Conservation (phyloP, 2,329 filamentous ascomycete species). For the Cordyceps cateniannulata region DNA sequence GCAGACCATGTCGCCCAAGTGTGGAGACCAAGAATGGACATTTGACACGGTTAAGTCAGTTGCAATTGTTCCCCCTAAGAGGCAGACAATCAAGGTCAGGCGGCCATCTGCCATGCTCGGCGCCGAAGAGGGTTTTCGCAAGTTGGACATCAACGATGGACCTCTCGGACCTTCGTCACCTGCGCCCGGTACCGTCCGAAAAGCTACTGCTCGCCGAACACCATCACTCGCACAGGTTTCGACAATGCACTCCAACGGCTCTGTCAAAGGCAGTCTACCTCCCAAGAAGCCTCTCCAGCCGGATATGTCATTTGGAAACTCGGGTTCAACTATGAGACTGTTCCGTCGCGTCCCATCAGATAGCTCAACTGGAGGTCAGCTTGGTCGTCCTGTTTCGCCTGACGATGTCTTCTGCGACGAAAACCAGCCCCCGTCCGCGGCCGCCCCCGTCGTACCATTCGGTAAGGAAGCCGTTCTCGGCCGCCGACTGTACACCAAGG, state of each 20-base stretch:
- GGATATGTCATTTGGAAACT: constrained; percentile 91
- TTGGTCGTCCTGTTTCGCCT: constrained; percentile 28
- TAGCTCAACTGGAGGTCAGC: constrained; percentile 40
- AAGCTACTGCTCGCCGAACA: constrained; percentile 47
- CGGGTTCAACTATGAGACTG: constrained; percentile 81
- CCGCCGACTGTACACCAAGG: constrained; percentile 71
- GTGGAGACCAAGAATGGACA: constrained; percentile 82
- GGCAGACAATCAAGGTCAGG: constrained; percentile 41
- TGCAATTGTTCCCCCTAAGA: constrained; percentile 39
- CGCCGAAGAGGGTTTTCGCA: constrained; percentile 55
- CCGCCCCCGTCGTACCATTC: constrained; percentile 45
- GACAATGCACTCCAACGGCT: constrained; percentile 28
- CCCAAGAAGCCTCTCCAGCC: constrained; percentile 75
- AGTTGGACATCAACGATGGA: constrained; percentile 54
- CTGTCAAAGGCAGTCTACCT: constrained; percentile 36
- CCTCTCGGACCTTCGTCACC: constrained; percentile 53
- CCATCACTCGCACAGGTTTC: constrained; percentile 35
- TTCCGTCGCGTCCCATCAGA: constrained; percentile 82
- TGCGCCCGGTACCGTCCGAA: constrained; percentile 49
- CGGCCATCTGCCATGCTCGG: constrained; percentile 52
- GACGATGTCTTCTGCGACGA: constrained; percentile 50
- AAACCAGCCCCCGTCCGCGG: constrained; percentile 50
- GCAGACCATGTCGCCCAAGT: constrained; percentile 58
- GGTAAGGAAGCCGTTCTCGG: constrained; percentile 82
- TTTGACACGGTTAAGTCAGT: constrained; percentile 88